Evolutionary conservation across 2,329 filamentous ascomycete genomes (phyloP).

Genomic region (Daldinia sp.): DNA sequence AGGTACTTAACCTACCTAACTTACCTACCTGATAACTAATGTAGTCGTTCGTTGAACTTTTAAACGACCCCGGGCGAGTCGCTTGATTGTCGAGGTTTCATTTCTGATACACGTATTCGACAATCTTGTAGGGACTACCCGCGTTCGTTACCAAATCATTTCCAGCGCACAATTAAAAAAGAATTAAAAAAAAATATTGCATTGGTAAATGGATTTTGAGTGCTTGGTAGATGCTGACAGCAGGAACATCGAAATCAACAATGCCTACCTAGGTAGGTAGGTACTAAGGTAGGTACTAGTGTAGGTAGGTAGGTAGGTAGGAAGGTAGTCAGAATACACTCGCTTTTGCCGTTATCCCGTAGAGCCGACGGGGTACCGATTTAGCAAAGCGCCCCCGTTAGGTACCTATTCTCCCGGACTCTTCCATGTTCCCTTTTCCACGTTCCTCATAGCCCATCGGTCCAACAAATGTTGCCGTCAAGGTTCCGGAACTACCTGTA

Average conservation of each 20-base stretch:
- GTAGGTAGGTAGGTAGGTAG: too few species aligned
- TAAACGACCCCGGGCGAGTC: not conserved
- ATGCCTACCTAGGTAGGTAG: too few species aligned
- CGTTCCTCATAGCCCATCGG: not conserved
- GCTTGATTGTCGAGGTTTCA: not conserved
- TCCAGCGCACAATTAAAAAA: not conserved
- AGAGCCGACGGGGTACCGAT: slow-evolving; percentile 18
- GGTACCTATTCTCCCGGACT: slow-evolving; percentile 32
- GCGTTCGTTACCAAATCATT: not conserved
- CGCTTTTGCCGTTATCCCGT: slow-evolving; percentile 20
- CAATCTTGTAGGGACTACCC: not conserved
- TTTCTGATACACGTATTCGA: not conserved
- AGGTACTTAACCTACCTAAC: too few species aligned
- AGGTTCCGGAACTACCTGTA: slow-evolving; percentile 10
- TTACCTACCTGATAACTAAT: too few species aligned
- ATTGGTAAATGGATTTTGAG: too few species aligned
- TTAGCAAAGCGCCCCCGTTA: slow-evolving; percentile 11
- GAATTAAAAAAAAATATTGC: not conserved
- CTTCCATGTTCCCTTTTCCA: not conserved
- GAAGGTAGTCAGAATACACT: too few species aligned
- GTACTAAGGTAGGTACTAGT: too few species aligned
- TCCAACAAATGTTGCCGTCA: slow-evolving; percentile 31
- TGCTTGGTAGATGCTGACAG: not conserved
- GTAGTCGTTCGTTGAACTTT: too few species aligned
- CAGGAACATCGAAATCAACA: too few species aligned